phyloP scores from a whole-genome alignment of 352 stramenopile genomes.

The Globisporangium nunn region DNA sequence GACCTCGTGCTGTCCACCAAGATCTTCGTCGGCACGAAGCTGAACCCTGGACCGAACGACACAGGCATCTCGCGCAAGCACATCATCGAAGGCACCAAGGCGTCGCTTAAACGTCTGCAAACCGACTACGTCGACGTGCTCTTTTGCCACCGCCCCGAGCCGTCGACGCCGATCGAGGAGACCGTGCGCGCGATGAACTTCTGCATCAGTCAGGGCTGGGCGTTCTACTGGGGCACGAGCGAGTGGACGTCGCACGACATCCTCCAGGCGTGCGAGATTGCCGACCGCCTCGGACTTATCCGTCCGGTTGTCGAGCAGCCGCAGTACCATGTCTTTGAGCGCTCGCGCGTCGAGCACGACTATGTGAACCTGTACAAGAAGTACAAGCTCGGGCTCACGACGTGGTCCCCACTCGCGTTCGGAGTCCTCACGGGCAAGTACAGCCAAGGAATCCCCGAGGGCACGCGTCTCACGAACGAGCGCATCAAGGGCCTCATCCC shows the following conservation, averaged over 20 bases:
- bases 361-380: constrained; percentile 39
- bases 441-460: constrained; percentile 20
- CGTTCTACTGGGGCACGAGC: constrained; percentile 39
- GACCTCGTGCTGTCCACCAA: constrained; percentile 58
- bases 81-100: constrained; percentile 36
- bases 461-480: constrained; percentile 13
- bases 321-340: constrained; percentile 49
- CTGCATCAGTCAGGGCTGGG: constrained; percentile 28
- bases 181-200: constrained; percentile 40
- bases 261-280: constrained; percentile 34
- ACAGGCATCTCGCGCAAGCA: constrained; percentile 29
- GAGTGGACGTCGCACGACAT: constrained; percentile 45
- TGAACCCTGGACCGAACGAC: constrained; percentile 16
- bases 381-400: constrained; percentile 44
- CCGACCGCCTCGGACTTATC: constrained; percentile 17
- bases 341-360: constrained; percentile 42
- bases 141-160: constrained; percentile 37
- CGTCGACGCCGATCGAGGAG: constrained; percentile 8
- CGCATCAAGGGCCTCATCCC: constrained; percentile 5
- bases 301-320: constrained; percentile 38
- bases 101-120: constrained; percentile 31
- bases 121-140: constrained; percentile 44
- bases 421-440: constrained; percentile 61
- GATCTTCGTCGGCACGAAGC: constrained; percentile 26
- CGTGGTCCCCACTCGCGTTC: constrained; percentile 34